Percentiles rank a stretch among this genome's conserved stretches.
These are phyloP conservation scores for Wickerhamomyces mucosus DNA, from an alignment of 805 yeast species.

Conservation along the genomic window DNA sequence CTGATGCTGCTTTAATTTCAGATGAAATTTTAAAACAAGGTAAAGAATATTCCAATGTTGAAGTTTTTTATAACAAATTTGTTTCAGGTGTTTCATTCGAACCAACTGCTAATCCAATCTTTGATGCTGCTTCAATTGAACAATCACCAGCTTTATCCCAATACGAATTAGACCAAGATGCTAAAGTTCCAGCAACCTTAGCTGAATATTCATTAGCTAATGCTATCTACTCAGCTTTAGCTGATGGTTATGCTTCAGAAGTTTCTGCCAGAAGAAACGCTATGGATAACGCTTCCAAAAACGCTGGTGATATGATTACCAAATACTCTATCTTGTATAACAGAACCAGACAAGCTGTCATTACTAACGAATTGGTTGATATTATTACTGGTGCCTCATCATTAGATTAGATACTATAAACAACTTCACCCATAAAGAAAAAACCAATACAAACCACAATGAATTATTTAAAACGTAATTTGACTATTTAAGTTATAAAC, in stretches of 20 bases:
- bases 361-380: constrained; percentile 98
- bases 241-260: constrained; percentile 98
- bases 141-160: constrained; percentile 77
- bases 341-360: constrained; percentile 99
- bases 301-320: constrained; percentile 98
- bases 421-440: too few species aligned
- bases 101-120: constrained; percentile 63
- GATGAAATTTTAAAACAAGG: constrained; percentile 66
- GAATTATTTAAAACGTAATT: background rate
- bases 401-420: constrained; percentile 63
- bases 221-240: constrained; percentile 82
- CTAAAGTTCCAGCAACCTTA: constrained; percentile 58
- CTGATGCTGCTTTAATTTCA: constrained; percentile 81
- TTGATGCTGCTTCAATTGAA: constrained; percentile 61
- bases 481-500: background rate
- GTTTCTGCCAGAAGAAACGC: constrained; percentile 98
- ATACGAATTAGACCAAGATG: constrained; percentile 70
- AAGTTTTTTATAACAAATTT: constrained; percentile 81
- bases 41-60: constrained; percentile 58
- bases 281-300: constrained; percentile 99
- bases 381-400: constrained; percentile 99
- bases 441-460: too few species aligned
- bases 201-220: constrained; percentile 87
- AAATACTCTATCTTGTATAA: constrained; percentile 94
- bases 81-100: constrained; percentile 84